These are phyloP conservation scores for Nymphaea colorata DNA, from an alignment of 164 flowering plant species.

Conservation along the genomic window DNA sequence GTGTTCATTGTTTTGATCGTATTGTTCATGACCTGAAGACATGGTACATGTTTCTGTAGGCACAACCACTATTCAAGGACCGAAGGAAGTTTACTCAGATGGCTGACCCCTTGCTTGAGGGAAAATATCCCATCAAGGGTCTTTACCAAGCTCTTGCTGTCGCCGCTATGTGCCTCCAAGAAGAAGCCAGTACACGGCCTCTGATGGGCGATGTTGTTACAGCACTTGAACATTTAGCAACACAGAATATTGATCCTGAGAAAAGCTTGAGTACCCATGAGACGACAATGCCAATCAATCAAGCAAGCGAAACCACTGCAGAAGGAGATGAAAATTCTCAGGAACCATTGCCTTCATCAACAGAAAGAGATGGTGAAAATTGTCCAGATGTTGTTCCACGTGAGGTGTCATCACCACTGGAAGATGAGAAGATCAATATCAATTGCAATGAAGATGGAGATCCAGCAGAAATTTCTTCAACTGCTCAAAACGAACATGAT, in stretches of 20 bases:
- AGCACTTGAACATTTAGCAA: constrained; percentile 47
- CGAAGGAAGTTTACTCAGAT: constrained; percentile 47
- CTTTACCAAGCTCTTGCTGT: constrained; percentile 83
- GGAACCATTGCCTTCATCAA: background rate
- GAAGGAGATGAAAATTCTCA: background rate
- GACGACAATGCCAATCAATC: background rate
- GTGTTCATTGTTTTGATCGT: no score
- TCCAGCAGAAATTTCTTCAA: background rate
- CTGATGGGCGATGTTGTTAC: constrained; percentile 68
- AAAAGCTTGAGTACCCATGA: constrained; percentile 1
- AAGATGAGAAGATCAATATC: background rate
- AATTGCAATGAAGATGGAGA: background rate
- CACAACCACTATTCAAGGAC: constrained; percentile 72
- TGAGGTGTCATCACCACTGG: background rate
- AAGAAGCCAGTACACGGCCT: constrained; percentile 66
- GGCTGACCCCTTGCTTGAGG: constrained; percentile 75
- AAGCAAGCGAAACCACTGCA: background rate
- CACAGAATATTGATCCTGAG: constrained; percentile 4
- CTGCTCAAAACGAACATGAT: background rate
- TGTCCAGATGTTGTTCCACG: background rate
- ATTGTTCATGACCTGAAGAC: no score
- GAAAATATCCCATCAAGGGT: constrained; percentile 47
- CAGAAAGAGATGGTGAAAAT: background rate
- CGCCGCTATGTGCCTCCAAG: constrained; percentile 95
- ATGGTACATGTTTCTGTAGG: constrained; percentile 23